Conservation (phyloP, 2,329 filamentous ascomycete genomes). For the Epichloe elymi region DNA sequence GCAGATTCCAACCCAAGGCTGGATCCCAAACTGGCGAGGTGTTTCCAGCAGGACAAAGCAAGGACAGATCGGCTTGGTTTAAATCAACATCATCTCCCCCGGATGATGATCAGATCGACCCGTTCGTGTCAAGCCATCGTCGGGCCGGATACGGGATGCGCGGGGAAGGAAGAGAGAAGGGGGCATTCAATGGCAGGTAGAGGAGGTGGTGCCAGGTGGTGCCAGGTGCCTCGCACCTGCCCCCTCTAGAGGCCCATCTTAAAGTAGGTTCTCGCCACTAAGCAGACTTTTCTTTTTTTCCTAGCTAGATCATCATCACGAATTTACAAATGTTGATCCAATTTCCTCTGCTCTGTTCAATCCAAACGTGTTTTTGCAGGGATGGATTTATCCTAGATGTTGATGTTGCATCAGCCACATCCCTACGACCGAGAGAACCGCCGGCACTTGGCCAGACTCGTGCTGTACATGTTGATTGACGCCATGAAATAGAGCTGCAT, state of each 20-base stretch:
- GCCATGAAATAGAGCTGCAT: not conserved
- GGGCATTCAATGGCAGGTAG: not conserved
- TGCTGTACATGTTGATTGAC: too few relatives aligned
- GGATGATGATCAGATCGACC: not conserved
- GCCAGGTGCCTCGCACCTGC: too few relatives aligned
- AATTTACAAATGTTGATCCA: too few relatives aligned
- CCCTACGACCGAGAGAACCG: not conserved
- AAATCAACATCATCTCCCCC: not conserved
- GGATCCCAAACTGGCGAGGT: too few relatives aligned
- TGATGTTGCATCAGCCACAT: not conserved
- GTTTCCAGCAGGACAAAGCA: not conserved
- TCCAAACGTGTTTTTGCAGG: too few relatives aligned
- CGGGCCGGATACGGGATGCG: not conserved
- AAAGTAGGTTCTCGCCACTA: too few relatives aligned
- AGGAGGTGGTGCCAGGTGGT: too few relatives aligned
- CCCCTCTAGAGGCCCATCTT: too few relatives aligned
- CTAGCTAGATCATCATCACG: too few relatives aligned
- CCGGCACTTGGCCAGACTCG: not conserved
- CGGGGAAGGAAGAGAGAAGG: not conserved
- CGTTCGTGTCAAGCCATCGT: not conserved
- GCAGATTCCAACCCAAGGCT: constrained; percentile 30
- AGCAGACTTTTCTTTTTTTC: too few relatives aligned
- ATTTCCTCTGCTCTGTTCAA: too few relatives aligned
- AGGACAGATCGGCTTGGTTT: not conserved
- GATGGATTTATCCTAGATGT: too few relatives aligned